Evolutionary conservation across 2,329 filamentous ascomycete genomes (phyloP), one percentile per base, ranked within the genome.

Genomic region (Exserohilum rostratum): DNA sequence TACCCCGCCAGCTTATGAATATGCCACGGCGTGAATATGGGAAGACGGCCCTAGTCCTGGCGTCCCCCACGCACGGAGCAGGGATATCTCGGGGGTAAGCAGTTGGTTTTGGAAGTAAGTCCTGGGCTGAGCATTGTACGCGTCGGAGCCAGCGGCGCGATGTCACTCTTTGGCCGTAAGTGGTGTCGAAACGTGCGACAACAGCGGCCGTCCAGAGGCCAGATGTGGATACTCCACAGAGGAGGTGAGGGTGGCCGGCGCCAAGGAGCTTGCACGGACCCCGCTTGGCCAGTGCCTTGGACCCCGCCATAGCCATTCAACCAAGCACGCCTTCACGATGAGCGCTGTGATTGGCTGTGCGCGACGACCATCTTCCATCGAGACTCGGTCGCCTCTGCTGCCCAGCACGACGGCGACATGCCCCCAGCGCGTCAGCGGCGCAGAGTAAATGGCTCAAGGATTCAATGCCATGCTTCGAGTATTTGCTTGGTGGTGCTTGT

Each of bases 401-500:
- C 37, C 27, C 40, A 30, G 35, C 22, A 35, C 42, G 39, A 48
- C 50, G 43, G 54, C 50, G 20, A 27, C 34, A 40, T 39, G 54
- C 46, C 42, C n/a, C 25, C 29, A 18, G 20, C 31, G 30, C 46
- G 44, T 55, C 52, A 48, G 47, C 44, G 53, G 53, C 56, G 40
- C n/a, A 20, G n/a, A 20, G 15, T 22, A 13, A 15, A 20, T 27
- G 30, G 40, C 29, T 15, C 20, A 27, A 34, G 44, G n/a, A 30
- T 38, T 40, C 13, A 46, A 31, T 34, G 58, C 50, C 56, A 55
- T 51, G 53, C 47, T 46, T 44, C 15, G 38, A 31, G 11, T 27
- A 18, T 27, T 46, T 55, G 57, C 60, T 62, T 62, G 46, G 46
- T 29, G 9, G 27, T 53, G 64, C 62, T 66, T 67, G 60, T 63